Base-by-base conservation (phyloP, 805 yeast genomes). In the Wickerhamiella bombiphila region DNA sequence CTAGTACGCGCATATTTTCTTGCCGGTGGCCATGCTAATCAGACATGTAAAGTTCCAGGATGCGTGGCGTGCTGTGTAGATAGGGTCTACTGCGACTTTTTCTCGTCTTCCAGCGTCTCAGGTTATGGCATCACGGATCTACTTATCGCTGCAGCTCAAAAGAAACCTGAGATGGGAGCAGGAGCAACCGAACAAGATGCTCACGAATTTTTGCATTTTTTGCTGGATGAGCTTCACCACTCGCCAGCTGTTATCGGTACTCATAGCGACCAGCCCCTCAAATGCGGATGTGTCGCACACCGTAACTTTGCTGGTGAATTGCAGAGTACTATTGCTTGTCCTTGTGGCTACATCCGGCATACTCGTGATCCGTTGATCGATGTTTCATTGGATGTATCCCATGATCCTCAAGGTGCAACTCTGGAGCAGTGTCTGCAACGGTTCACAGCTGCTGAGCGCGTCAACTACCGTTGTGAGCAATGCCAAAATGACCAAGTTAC, bases 141-240 rank as follows among this genome's bases (percentile, higher is more conserved):
- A 34, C 64, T 91, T 35, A 68, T 72, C n/a, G 81, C 94, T 9
- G 77, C 94, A 1, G 85, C 95, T 88, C 76, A 76, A 50, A 40
- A 41, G 33, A 45, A 49, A 31, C 72, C 80, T 46, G 70, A 83
- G 24, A 68, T 91, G 41, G 49, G 49, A 11, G 94, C 96, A 0
- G 99, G 99, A 1, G 86, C 86, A 48, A 79, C 91, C 25, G 96
- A 91, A 58, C 99, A 91, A 58, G 99, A 91, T 56, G 97, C 98
- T 0, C 99, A 91, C 59, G 99, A 91, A 58, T 91, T 88, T 58
- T 78, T 93, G 78, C 96, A 91, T 54, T 86, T 88, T 54, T 53
- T 88, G 21, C 65, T 88, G 28, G 80, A 88, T 57, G 93, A 85
- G 57, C 58, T 91, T 40, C 98, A 91, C 57, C 26, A 26, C 14